A percentile compares a stretch with the other conserved stretches of the same genome.
These are phyloP conservation scores for Amanita thiersii DNA, from an alignment of 768 basidiomycete genomes.

Conservation along the genomic window DNA sequence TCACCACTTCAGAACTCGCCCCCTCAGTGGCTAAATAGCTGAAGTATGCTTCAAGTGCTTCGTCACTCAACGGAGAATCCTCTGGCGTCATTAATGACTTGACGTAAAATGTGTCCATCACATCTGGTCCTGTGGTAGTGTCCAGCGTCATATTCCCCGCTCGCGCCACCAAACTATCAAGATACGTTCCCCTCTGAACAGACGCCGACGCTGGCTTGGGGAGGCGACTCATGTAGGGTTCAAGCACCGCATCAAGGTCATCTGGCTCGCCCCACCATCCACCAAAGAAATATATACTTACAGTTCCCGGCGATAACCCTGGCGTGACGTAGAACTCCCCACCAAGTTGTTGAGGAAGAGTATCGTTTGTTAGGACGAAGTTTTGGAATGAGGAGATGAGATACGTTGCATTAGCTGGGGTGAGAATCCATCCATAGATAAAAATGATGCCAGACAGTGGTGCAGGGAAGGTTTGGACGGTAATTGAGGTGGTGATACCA, in stretches of 20 bases:
- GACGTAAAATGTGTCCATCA: not conserved
- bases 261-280: not conserved
- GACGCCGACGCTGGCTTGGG: not conserved
- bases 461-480: conserved; percentile 14
- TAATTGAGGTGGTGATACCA: conserved; percentile 14
- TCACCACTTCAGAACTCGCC: too few species aligned
- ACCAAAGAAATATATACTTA: not conserved
- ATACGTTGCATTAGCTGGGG: not conserved
- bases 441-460: conserved; percentile 14
- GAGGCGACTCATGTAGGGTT: not conserved
- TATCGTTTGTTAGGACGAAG: not conserved
- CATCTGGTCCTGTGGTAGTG: not conserved
- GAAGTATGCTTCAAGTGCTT: too few species aligned
- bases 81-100: not conserved
- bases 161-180: not conserved
- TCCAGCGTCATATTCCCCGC: not conserved
- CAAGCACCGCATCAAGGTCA: not conserved
- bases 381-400: not conserved
- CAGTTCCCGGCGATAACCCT: not conserved
- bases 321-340: not conserved
- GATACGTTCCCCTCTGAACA: not conserved
- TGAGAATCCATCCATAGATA: not conserved
- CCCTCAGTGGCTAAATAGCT: too few species aligned
- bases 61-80: too few species aligned
- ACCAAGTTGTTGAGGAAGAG: not conserved